Conservation (phyloP, 192 early-diverging fungal genomes). For the Backusella luteola region DNA sequence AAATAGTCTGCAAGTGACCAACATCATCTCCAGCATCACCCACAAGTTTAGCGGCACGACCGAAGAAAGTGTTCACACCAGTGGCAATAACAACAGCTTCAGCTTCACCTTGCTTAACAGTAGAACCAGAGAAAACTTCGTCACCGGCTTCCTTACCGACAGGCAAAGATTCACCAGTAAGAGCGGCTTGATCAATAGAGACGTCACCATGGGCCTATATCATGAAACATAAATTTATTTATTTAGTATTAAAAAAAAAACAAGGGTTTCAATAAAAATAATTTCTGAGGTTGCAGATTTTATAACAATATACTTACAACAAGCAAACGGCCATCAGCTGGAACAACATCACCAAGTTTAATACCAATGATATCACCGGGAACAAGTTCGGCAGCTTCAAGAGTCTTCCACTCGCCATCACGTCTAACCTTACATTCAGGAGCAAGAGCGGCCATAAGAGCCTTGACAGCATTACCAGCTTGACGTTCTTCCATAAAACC, state of each 20-base stretch:
- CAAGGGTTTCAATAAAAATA: background rate
- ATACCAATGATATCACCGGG: conserved; percentile 87
- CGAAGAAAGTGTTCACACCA: conserved; percentile 80
- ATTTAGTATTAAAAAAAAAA: background rate
- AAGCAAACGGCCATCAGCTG: conserved; percentile 82
- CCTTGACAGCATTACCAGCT: conserved; percentile 88
- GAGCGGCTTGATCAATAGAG: conserved; percentile 69
- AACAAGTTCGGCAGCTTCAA: conserved; percentile 74
- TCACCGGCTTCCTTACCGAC: conserved; percentile 68
- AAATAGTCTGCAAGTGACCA: conserved; percentile 71
- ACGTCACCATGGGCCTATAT: conserved; percentile 42
- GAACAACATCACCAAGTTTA: conserved; percentile 84
- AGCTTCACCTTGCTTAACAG: conserved; percentile 79
- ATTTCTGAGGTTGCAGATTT: background rate
- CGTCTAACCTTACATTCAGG: conserved; percentile 85
- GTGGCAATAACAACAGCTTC: conserved; percentile 78
- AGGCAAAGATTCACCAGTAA: conserved; percentile 73
- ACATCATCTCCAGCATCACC: conserved; percentile 70
- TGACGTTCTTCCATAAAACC: conserved; percentile 90
- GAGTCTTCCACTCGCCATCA: conserved; percentile 71
- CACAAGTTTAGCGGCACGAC: conserved; percentile 79
- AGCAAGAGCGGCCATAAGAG: conserved; percentile 85
- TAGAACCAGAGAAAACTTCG: conserved; percentile 75
- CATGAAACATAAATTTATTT: background rate
- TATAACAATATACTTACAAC: conserved; percentile 35